phyloP scores from a whole-genome alignment of 1,284 basidiomycete genomes.

The Microbotryum silenes-acaulis region DNA sequence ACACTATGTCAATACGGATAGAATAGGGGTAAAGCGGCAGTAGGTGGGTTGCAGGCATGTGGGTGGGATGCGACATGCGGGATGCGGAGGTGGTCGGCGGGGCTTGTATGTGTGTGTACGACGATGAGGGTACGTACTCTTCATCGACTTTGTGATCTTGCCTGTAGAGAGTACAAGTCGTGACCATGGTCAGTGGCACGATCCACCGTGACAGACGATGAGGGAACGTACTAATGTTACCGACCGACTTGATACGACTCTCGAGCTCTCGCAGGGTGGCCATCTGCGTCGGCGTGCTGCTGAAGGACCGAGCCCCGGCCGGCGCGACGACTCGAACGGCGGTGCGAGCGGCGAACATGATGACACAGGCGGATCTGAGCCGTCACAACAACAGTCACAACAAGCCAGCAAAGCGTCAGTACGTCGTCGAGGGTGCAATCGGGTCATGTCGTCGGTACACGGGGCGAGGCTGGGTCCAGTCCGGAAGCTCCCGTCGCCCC shows the following conservation, averaged over 20 bases:
- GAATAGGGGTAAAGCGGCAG: not conserved
- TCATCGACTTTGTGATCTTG: slow-evolving; percentile 72
- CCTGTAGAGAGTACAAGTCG: slow-evolving; percentile 1
- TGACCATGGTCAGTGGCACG: not conserved
- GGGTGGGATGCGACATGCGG: not conserved
- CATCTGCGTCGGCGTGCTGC: slow-evolving; percentile 71
- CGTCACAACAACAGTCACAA: not conserved
- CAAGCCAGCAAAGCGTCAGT: not conserved
- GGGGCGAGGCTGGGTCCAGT: too few species aligned
- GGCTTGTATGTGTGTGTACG: not conserved
- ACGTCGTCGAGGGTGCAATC: not conserved
- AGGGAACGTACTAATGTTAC: slow-evolving; percentile 49
- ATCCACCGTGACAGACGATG: not conserved
- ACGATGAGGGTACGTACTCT: slow-evolving; percentile 53
- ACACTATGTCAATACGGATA: not conserved
- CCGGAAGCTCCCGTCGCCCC: too few species aligned
- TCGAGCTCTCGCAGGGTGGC: slow-evolving; percentile 97
- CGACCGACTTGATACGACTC: slow-evolving; percentile 90
- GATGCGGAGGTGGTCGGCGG: not conserved
- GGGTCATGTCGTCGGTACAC: too few species aligned
- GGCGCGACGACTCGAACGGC: slow-evolving; percentile 51
- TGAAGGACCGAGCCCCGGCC: slow-evolving; percentile 49
- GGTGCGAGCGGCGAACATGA: slow-evolving; percentile 32
- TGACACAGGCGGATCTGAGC: not conserved
- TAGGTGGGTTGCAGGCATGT: not conserved